Conservation (phyloP, 2,329 filamentous ascomycete species). For the Tolypocladium guangdongense region DNA sequence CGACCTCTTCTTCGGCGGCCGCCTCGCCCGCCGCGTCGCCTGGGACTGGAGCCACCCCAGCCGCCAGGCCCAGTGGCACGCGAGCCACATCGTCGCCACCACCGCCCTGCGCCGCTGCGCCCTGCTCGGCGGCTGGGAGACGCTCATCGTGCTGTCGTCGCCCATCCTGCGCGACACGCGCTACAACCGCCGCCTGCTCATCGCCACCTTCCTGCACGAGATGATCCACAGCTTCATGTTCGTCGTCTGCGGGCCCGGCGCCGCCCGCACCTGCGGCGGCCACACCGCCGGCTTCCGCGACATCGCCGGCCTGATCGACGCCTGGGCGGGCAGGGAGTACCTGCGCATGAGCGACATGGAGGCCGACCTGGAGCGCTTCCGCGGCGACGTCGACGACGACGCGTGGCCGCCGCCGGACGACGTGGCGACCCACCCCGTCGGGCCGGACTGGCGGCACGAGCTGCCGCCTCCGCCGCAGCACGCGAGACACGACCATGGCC, state of each 20-base stretch:
- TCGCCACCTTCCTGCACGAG: constrained; percentile 56
- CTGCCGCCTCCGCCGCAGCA: background rate
- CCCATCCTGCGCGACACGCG: constrained; percentile 43
- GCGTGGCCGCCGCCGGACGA: background rate
- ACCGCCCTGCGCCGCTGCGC: constrained; percentile 44
- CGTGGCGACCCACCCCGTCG: background rate
- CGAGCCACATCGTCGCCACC: constrained; percentile 48
- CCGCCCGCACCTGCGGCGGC: constrained; percentile 35
- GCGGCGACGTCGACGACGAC: constrained; percentile 16
- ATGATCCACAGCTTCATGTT: constrained; percentile 58
- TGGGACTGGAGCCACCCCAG: constrained; percentile 51
- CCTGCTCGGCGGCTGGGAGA: constrained; percentile 43
- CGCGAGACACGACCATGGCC: background rate
- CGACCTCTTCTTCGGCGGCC: constrained; percentile 50
- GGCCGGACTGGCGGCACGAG: background rate
- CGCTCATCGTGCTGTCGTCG: constrained; percentile 49
- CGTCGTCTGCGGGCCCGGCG: constrained; percentile 47
- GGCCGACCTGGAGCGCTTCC: constrained; percentile 47
- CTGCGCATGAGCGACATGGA: constrained; percentile 49
- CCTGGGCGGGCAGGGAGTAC: constrained; percentile 46
- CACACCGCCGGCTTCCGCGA: constrained; percentile 49
- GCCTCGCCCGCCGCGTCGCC: constrained; percentile 43
- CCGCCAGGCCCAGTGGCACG: constrained; percentile 31
- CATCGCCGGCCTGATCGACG: constrained; percentile 49
- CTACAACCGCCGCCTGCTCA: constrained; percentile 50